Evolutionary conservation across 371 early-diverging fungal genomes (phyloP), one percentile per base, ranked within the genome.

Genomic region (Lichtheimia ornata): DNA sequence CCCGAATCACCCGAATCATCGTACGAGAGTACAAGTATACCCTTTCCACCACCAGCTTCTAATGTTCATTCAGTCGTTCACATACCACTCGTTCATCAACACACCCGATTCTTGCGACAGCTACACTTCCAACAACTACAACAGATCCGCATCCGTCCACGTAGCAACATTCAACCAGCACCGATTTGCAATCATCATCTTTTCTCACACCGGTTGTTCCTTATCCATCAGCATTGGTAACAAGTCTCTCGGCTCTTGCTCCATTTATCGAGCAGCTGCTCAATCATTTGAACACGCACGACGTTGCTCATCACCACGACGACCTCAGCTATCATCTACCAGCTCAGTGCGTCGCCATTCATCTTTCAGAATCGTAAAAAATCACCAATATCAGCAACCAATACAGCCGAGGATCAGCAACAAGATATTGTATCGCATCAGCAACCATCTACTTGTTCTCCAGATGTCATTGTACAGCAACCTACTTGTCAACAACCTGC

Each of bases 131-230:
- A n/a, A n/a, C 70, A 44, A 59, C 66, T 42, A 14, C 55, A 64
- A 24, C 62, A 53, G 20, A 55, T 53, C 51, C 20, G 47, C 53
- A 41, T 28, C 65, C 40, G 17, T 25, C n/a, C 24, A 28, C 50
- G 53, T 15, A 59, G 18, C 35, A 35, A 35, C 2, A 35, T 35
- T 15, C 63, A 72, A 9, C 79, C 79, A 15, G 70, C 82, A 50
- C 85, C 88, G n/a, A 1, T 73, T 85, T 15, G 88, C 83, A 6
- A 84, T 87, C 41, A 54, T 87, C n/a, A 4, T 87, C 88, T 0
- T 79, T 87, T 30, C 68, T 87, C 5, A 81, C 88, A 1, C 81
- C 81, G 12, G 74, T 84, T 40, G 79, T 84, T 22, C 88, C 88
- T 18, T 87, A 83, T 58, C 86, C 88, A 11, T 70, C 78, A 15